phyloP scores from a whole-genome alignment of 2,329 filamentous ascomycete genomes.

The Diplodia corticola region DNA sequence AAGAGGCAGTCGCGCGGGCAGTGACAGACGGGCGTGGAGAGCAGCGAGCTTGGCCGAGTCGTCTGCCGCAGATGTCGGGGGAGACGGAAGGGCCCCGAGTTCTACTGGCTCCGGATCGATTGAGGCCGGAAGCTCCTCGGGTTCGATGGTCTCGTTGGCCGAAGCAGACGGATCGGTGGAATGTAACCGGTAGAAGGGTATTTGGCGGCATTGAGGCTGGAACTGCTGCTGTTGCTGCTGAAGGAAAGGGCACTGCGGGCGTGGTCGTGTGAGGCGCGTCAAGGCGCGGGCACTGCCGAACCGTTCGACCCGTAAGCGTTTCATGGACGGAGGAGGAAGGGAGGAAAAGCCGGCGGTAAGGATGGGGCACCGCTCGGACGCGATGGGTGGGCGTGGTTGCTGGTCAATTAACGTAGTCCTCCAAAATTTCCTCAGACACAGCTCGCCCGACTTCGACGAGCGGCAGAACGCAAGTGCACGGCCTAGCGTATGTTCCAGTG shows the following conservation, averaged over 20 bases:
- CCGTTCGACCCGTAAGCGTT: slow-evolving; percentile 62
- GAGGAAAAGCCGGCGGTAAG: slow-evolving; percentile 2
- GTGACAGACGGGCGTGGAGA: slow-evolving; percentile 82
- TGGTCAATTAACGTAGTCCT: slow-evolving; percentile 20
- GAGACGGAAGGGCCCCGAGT: slow-evolving; percentile 62
- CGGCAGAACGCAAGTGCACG: slow-evolving; percentile 5
- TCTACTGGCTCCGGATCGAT: slow-evolving; percentile 7
- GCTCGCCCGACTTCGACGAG: slow-evolving; percentile 20
- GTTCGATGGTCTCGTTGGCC: background rate
- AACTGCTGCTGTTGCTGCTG: slow-evolving; percentile 20
- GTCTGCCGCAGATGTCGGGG: slow-evolving; percentile 65
- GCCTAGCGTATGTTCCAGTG: background rate
- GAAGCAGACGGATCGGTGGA: slow-evolving; percentile 23
- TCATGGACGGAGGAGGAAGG: slow-evolving; percentile 46
- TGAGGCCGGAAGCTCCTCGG: background rate
- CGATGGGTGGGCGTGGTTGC: slow-evolving; percentile 13
- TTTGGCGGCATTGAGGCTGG: slow-evolving; percentile 19
- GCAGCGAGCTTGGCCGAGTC: slow-evolving; percentile 87
- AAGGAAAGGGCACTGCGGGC: slow-evolving; percentile 39
- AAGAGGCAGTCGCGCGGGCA: slow-evolving; percentile 78
- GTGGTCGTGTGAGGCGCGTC: slow-evolving; percentile 46
- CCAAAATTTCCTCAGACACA: slow-evolving; percentile 23
- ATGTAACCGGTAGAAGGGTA: slow-evolving; percentile 31
- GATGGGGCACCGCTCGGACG: slow-evolving; percentile 17
- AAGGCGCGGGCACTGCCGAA: slow-evolving; percentile 62